Conservation (phyloP, 139 green algal species). For the Chlamydomonas applanata region DNA sequence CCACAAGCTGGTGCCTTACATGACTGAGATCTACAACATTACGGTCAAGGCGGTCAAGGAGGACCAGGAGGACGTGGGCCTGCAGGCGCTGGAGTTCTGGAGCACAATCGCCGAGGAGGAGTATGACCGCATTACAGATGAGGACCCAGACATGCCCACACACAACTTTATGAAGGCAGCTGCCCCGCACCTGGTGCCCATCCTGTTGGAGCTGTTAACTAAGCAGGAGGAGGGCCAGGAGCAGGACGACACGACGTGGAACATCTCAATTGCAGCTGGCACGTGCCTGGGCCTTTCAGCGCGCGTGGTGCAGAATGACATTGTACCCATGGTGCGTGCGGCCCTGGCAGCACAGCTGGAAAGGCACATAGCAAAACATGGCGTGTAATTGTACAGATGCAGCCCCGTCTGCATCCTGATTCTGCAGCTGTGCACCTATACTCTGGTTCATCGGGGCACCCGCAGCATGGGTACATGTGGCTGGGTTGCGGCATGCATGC, state of each 20-base stretch:
- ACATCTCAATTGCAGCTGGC: constrained; percentile 86
- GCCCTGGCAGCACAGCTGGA: not conserved
- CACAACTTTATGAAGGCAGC: constrained; percentile 88
- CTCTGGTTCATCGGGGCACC: no score
- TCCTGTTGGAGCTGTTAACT: constrained; percentile 92
- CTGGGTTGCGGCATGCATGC: constrained; percentile 1
- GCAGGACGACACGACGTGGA: constrained; percentile 90
- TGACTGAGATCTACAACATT: constrained; percentile 92
- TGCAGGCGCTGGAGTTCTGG: constrained; percentile 98
- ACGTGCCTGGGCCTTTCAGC: constrained; percentile 87
- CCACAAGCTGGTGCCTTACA: constrained; percentile 89
- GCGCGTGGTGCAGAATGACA: constrained; percentile 64
- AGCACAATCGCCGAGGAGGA: constrained; percentile 62
- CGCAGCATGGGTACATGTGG: not conserved
- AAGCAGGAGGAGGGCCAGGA: constrained; percentile 97
- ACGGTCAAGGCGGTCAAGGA: constrained; percentile 81
- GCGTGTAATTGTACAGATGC: no score
- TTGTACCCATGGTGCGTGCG: constrained; percentile 77
- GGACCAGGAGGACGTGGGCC: constrained; percentile 88
- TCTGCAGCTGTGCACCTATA: not conserved
- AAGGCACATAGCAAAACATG: no score
- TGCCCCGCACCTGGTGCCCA: constrained; percentile 77
- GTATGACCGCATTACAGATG: constrained; percentile 56
- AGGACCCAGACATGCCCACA: constrained; percentile 22
- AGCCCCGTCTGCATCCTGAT: no score